Evolutionary conservation across 2,329 filamentous ascomycete species (phyloP).

Genomic region (Onygenales sp.): DNA sequence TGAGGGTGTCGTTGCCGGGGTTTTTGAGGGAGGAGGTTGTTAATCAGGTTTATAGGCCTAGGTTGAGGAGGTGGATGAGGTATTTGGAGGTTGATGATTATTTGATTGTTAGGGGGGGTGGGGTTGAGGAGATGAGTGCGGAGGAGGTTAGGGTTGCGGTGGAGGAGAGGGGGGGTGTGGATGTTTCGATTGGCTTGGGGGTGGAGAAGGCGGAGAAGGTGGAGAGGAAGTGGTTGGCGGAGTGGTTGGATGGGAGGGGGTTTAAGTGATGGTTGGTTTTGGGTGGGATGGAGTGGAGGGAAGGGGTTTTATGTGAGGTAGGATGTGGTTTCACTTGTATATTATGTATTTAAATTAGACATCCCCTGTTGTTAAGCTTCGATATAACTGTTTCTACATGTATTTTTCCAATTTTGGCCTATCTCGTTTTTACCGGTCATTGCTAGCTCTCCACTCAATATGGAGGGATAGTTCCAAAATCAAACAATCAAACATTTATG

Average conservation of each 20-base stretch:
- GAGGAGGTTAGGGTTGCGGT: conserved; percentile 63
- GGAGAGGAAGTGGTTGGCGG: conserved; percentile 27
- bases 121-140: conserved; percentile 46
- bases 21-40: conserved; percentile 32
- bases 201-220: conserved; percentile 18
- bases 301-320: not conserved
- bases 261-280: not conserved
- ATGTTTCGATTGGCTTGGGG: conserved; percentile 16
- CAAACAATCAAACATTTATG: too few species aligned
- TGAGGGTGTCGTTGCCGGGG: conserved; percentile 5
- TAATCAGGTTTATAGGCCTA: conserved; percentile 40
- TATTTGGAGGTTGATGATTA: conserved; percentile 64
- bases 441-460: too few species aligned
- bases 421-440: too few species aligned
- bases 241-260: conserved; percentile 21
- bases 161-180: conserved; percentile 52
- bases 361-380: too few species aligned
- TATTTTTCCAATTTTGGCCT: not conserved
- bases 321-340: not conserved
- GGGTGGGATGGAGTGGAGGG: not conserved
- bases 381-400: too few species aligned
- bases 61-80: conserved; percentile 45
- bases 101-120: conserved; percentile 56
- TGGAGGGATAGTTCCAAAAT: too few species aligned
- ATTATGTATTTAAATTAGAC: not conserved